Conservation (phyloP, 805 yeast species). For the Lipomyces yamanashiensis region DNA sequence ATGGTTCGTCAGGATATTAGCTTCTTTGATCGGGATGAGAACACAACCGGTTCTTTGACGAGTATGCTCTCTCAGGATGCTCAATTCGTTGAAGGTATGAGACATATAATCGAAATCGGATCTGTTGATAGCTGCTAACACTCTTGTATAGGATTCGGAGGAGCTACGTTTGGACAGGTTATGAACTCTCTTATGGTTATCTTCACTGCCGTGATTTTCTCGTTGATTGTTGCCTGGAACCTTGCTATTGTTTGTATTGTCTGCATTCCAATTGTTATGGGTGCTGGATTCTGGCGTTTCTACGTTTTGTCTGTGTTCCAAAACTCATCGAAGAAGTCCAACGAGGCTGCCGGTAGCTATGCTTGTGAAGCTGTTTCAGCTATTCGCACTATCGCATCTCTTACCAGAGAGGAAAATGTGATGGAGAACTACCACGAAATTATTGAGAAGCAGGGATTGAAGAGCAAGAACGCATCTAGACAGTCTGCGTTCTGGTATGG, state of each 20-base stretch:
- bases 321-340: constrained; percentile 29
- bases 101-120: background rate
- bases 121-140: background rate
- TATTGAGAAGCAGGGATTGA: constrained; percentile 23
- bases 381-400: constrained; percentile 46
- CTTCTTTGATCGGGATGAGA: constrained; percentile 40
- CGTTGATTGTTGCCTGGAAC: constrained; percentile 50
- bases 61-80: constrained; percentile 42
- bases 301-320: constrained; percentile 45
- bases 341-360: constrained; percentile 24
- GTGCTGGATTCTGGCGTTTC: constrained; percentile 50
- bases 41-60: constrained; percentile 41
- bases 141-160: constrained; percentile 32
- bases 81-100: constrained; percentile 38
- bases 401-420: constrained; percentile 50
- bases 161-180: constrained; percentile 44
- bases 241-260: constrained; percentile 51
- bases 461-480: constrained; percentile 1
- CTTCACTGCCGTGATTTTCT: constrained; percentile 48
- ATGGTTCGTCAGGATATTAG: constrained; percentile 41
- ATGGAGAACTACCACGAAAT: constrained; percentile 40
- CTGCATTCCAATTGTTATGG: constrained; percentile 45
- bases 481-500: constrained; percentile 45
- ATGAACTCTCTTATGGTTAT: constrained; percentile 46
- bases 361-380: constrained; percentile 47